Evolutionary conservation across 2,329 filamentous ascomycete species (phyloP).

Genomic region (Cadophora malorum): DNA sequence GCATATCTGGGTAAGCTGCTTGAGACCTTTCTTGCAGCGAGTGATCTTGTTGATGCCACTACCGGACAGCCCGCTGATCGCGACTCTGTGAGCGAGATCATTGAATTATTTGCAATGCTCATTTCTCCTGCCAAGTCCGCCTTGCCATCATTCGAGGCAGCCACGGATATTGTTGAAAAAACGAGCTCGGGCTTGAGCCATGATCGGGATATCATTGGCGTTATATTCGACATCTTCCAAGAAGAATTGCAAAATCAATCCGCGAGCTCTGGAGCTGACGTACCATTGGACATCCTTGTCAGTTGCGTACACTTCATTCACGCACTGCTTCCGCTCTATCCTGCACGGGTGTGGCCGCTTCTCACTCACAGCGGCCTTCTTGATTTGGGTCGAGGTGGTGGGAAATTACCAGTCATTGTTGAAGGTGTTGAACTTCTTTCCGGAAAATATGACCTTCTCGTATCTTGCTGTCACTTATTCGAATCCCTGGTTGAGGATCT

Average conservation of each 20-base stretch:
- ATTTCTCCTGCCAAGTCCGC: constrained; percentile 45
- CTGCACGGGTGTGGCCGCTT: constrained; percentile 89
- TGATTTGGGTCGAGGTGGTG: constrained; percentile 75
- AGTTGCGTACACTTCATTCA: constrained; percentile 83
- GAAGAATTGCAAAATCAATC: constrained; percentile 59
- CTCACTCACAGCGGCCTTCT: constrained; percentile 82
- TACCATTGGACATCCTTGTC: constrained; percentile 64
- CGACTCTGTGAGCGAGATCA: constrained; percentile 73
- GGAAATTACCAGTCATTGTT: constrained; percentile 78
- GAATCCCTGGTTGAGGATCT: constrained; percentile 78
- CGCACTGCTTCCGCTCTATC: constrained; percentile 72
- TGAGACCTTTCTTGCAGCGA: constrained; percentile 67
- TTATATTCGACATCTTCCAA: constrained; percentile 88
- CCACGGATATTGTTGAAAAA: constrained; percentile 58
- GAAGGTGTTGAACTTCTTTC: constrained; percentile 81
- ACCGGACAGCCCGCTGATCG: constrained; percentile 55
- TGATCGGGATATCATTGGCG: constrained; percentile 75
- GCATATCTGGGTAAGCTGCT: constrained; percentile 80
- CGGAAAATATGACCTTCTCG: constrained; percentile 78
- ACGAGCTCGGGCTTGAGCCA: constrained; percentile 60
- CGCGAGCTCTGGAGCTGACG: constrained; percentile 49
- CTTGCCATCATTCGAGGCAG: constrained; percentile 45
- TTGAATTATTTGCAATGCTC: constrained; percentile 75
- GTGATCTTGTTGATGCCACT: constrained; percentile 53
- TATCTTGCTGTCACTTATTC: constrained; percentile 76